These are phyloP conservation scores for Sporothrix mexicana DNA, from an alignment of 2,329 filamentous ascomycete species.

Conservation along the genomic window DNA sequence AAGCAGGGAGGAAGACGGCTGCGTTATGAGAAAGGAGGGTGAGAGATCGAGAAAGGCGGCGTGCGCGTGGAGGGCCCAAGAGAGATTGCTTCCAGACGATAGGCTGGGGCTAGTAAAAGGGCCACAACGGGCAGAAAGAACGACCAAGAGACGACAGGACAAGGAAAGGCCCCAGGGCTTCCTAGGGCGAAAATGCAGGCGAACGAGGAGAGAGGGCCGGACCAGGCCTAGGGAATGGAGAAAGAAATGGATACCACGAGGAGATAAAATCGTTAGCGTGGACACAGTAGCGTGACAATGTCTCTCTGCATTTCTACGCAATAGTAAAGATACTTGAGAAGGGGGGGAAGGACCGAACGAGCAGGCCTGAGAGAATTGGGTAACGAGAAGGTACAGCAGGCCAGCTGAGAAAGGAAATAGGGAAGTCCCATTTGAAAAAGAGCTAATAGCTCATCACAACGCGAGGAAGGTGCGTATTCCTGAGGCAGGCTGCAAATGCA, in stretches of 20 bases:
- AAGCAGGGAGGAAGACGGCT: constrained; percentile 24
- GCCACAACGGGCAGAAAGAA: constrained; percentile 11
- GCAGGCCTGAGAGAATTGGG: neutral
- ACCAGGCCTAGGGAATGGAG: constrained; percentile 32
- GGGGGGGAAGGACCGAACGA: constrained; percentile 22
- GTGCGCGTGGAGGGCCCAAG: constrained; percentile 22
- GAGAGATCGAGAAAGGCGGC: constrained; percentile 32
- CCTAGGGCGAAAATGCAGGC: constrained; percentile 17
- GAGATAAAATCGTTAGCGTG: constrained; percentile 33
- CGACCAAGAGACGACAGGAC: neutral
- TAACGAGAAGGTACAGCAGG: neutral
- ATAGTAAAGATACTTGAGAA: constrained; percentile 19
- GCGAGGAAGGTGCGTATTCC: neutral
- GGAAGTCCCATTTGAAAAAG: neutral
- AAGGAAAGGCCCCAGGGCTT: constrained; percentile 14
- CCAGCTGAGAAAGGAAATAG: constrained; percentile 18
- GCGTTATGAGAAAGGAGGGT: constrained; percentile 25
- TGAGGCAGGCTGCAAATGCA: constrained; percentile 6
- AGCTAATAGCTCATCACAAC: neutral
- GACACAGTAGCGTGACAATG: constrained; percentile 25
- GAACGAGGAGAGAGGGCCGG: constrained; percentile 23
- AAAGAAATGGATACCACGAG: constrained; percentile 30
- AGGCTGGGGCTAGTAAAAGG: constrained; percentile 23
- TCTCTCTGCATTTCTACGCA: constrained; percentile 26
- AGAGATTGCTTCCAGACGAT: constrained; percentile 31